Conservation (phyloP, 2,329 filamentous ascomycete species). For the Ceratocystis diversiconidia region DNA sequence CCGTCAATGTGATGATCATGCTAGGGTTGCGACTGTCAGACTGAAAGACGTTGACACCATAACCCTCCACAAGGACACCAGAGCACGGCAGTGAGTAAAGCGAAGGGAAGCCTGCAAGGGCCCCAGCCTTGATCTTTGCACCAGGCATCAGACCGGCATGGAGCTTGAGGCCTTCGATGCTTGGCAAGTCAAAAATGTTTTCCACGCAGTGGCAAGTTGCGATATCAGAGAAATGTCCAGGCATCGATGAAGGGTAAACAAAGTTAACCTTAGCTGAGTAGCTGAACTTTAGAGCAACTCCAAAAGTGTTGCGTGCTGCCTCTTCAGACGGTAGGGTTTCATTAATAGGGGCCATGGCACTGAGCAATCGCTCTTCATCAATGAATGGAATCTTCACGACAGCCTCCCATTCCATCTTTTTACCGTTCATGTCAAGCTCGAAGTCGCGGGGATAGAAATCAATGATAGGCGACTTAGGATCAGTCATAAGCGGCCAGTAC, state of each 20-base stretch:
- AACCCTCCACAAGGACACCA: slow-evolving; percentile 54
- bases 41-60: slow-evolving; percentile 89
- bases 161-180: slow-evolving; percentile 76
- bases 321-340: slow-evolving; percentile 63
- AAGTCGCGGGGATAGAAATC: slow-evolving; percentile 98
- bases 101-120: slow-evolving; percentile 88
- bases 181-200: slow-evolving; percentile 90
- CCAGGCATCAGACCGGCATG: slow-evolving; percentile 73
- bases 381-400: slow-evolving; percentile 99
- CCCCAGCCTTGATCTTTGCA: slow-evolving; percentile 64
- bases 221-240: slow-evolving; percentile 82
- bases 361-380: slow-evolving; percentile 71
- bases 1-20: slow-evolving; percentile 74
- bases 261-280: slow-evolving; percentile 67
- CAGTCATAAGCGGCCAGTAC: slow-evolving; percentile 89
- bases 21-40: slow-evolving; percentile 93
- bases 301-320: slow-evolving; percentile 73
- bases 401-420: slow-evolving; percentile 99
- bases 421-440: slow-evolving; percentile 97
- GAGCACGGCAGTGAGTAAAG: slow-evolving; percentile 74
- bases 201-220: slow-evolving; percentile 78
- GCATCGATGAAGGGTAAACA: slow-evolving; percentile 72
- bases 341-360: slow-evolving; percentile 77
- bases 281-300: slow-evolving; percentile 83
- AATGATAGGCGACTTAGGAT: slow-evolving; percentile 76